A percentile compares a stretch with the other conserved stretches of the same genome.
Evolutionary conservation across 148 eudicot species (phyloP).

Genomic region (Heliosperma pusillum): DNA sequence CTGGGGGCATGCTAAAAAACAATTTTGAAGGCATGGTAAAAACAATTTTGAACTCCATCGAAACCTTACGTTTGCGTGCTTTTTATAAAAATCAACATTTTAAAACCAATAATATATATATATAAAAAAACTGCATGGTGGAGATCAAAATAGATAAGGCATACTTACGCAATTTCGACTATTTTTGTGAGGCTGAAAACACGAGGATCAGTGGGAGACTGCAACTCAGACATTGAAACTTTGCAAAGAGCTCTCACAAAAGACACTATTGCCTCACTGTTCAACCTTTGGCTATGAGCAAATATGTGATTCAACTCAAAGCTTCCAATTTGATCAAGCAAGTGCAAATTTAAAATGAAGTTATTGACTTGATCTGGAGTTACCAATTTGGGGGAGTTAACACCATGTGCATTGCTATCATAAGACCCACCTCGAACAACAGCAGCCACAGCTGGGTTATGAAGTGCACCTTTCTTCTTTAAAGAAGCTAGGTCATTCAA

Average conservation of each 20-base stretch:
- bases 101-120: not conserved
- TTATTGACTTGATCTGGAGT: constrained; percentile 86
- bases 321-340: constrained; percentile 97
- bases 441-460: constrained; percentile 88
- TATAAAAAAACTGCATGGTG: not conserved
- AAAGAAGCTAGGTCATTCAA: constrained; percentile 46
- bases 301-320: constrained; percentile 94
- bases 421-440: constrained; percentile 98
- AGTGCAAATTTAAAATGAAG: constrained; percentile 87
- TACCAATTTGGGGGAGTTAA: constrained; percentile 62
- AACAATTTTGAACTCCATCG: not conserved
- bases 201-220: constrained; percentile 98
- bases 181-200: constrained; percentile 96
- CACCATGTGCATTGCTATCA: constrained; percentile 77
- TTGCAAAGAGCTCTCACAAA: constrained; percentile 94
- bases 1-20: not conserved
- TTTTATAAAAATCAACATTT: not conserved
- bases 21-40: too few species aligned
- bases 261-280: constrained; percentile 97
- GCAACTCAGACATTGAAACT: constrained; percentile 96
- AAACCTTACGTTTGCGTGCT: not conserved
- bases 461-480: constrained; percentile 80
- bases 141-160: constrained; percentile 21
- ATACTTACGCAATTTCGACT: constrained; percentile 48
- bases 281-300: constrained; percentile 98